phyloP scores from a whole-genome alignment of 768 basidiomycete genomes.

The Omphalotus guepiniiformis region DNA sequence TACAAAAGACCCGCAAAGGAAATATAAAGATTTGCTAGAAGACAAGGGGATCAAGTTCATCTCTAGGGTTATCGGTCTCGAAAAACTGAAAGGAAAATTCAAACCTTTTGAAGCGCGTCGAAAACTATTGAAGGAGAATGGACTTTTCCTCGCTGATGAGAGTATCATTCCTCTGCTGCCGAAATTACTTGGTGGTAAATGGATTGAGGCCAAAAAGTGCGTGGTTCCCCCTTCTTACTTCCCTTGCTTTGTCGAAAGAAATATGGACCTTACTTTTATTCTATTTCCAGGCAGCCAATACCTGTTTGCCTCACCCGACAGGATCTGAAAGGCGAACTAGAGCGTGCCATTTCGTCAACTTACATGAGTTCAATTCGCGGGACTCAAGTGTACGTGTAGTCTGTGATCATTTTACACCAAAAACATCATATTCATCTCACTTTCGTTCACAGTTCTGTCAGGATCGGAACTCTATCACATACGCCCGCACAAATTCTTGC shows the following conservation, averaged over 20 bases:
- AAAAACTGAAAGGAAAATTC: slow-evolving; percentile 93
- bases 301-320: slow-evolving; percentile 88
- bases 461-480: slow-evolving; percentile 74
- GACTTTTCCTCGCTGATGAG: slow-evolving; percentile 91
- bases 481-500: slow-evolving; percentile 67
- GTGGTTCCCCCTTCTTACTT: slow-evolving; percentile 19
- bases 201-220: slow-evolving; percentile 95
- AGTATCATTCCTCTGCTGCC: slow-evolving; percentile 85
- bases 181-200: slow-evolving; percentile 80
- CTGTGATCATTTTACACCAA: not conserved
- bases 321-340: slow-evolving; percentile 89
- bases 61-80: slow-evolving; percentile 83
- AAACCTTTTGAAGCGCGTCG: slow-evolving; percentile 80
- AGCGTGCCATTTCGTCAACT: slow-evolving; percentile 88
- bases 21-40: slow-evolving; percentile 92
- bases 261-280: slow-evolving; percentile 12
- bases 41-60: slow-evolving; percentile 82
- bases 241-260: not conserved
- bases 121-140: slow-evolving; percentile 82
- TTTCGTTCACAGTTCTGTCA: slow-evolving; percentile 61
- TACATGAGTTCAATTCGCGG: slow-evolving; percentile 96
- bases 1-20: slow-evolving; percentile 91
- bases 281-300: slow-evolving; percentile 74
- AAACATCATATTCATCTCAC: not conserved
- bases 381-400: slow-evolving; percentile 74